A percentile compares a stretch with the other conserved stretches of the same genome.
These are phyloP conservation scores for Acorus calamus DNA, from an alignment of 106 monocot species.

Conservation along the genomic window DNA sequence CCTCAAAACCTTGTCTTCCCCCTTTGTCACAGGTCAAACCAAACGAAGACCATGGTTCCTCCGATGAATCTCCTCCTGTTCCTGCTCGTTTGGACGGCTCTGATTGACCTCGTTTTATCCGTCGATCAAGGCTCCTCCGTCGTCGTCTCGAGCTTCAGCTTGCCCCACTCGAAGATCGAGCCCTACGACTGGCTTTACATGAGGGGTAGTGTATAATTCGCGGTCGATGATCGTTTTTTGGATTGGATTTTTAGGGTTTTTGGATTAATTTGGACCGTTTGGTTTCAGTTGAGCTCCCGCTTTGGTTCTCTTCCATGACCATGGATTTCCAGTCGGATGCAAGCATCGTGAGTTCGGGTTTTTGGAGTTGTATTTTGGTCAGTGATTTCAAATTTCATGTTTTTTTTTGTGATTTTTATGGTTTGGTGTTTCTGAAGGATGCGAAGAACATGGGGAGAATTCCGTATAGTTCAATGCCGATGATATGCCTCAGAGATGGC, in stretches of 20 bases:
- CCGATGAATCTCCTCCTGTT: too few species aligned
- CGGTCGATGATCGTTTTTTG: not conserved
- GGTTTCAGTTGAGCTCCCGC: constrained; percentile 57
- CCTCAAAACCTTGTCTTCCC: too few species aligned
- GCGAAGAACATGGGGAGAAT: constrained; percentile 24
- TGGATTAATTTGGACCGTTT: not conserved
- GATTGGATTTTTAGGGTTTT: not conserved
- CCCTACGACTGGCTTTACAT: constrained; percentile 69
- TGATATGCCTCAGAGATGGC: constrained; percentile 66
- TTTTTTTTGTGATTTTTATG: too few species aligned
- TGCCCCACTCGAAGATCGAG: constrained; percentile 22
- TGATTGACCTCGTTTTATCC: too few species aligned
- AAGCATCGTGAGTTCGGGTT: constrained; percentile 33
- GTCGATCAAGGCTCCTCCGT: constrained; percentile 4
- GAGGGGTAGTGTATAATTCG: constrained; percentile 23
- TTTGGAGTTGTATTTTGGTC: not conserved
- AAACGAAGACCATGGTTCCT: too few species aligned
- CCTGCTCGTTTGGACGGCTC: too few species aligned
- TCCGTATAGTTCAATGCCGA: constrained; percentile 36
- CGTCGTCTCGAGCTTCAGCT: constrained; percentile 32
- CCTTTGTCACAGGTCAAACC: too few species aligned
- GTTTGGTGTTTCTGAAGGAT: constrained; percentile 18
- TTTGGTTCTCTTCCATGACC: constrained; percentile 41
- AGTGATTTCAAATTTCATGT: too few species aligned
- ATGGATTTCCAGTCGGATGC: constrained; percentile 26